These are phyloP conservation scores for Ajuga reptans DNA, from an alignment of 305 asterid genomes.

Conservation along the genomic window DNA sequence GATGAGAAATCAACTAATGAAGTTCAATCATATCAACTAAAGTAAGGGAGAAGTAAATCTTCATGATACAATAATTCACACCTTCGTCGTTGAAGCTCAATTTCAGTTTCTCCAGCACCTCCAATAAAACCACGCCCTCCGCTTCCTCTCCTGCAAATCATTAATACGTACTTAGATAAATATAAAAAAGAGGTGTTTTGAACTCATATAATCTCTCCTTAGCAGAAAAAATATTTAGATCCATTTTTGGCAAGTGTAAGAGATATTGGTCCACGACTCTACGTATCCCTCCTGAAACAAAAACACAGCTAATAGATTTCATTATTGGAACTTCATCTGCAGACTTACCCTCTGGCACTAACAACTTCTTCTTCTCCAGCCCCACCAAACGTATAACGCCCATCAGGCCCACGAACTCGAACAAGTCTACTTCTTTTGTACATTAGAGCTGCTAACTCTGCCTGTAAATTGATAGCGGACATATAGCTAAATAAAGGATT, in stretches of 20 bases:
- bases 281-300: not conserved
- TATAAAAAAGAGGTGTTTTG: slow-evolving; percentile 4
- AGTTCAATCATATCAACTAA: not conserved
- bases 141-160: slow-evolving; percentile 88
- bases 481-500: not conserved
- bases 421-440: slow-evolving; percentile 92
- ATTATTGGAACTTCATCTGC: slow-evolving; percentile 1
- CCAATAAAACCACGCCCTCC: slow-evolving; percentile 96
- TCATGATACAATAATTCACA: slow-evolving; percentile 27
- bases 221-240: slow-evolving; percentile 3
- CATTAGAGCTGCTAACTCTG: slow-evolving; percentile 95
- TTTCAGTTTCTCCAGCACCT: slow-evolving; percentile 99
- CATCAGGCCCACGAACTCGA: slow-evolving; percentile 76
- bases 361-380: slow-evolving; percentile 88
- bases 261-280: not conserved
- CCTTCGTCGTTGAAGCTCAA: slow-evolving; percentile 95
- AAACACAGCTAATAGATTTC: not conserved
- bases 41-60: not conserved
- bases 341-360: slow-evolving; percentile 89
- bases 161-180: slow-evolving; percentile 21
- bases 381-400: slow-evolving; percentile 75
- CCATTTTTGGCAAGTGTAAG: not conserved
- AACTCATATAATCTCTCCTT: not conserved
- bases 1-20: not conserved
- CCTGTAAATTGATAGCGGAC: slow-evolving; percentile 37